Base-by-base conservation (phyloP, 2,329 filamentous ascomycete genomes). In the Penicillium thymicola region DNA sequence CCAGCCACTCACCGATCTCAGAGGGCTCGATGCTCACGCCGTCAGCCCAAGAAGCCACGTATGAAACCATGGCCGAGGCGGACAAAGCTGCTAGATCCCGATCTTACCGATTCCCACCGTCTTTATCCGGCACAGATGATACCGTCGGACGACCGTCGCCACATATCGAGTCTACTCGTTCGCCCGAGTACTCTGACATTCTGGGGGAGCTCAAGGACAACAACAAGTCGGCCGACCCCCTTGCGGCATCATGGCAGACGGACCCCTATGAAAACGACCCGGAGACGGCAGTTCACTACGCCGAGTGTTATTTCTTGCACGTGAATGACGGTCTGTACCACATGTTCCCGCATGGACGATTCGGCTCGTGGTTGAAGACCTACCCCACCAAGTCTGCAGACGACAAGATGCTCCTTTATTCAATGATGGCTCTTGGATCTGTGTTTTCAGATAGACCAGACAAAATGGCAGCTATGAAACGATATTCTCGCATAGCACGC, bases 341-440 rank as follows among this genome's bases (percentile, higher is more conserved):
- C 58, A 80, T 87, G 60, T 83, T 86, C 56, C 83, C 84, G 2
- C 75, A 77, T 36, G 69, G 74, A 38, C 74, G 78, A 10, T 86
- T 87, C 61, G 71, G 78, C 27, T 65, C 73, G 23, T 87, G 85
- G 85, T 71, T 83, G 34, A 75, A 76, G 48, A 76, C 74, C 14
- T 72, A 69, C 37, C 68, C 65, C n/a, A 71, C 76, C 11, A 85
- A 83, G 63, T 79, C 76, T 14, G 70, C 74, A 21, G 78, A 82
- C 40, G 84, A 87, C 64, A 75, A 81, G 40, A 84, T 86, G 80
- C 73, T 87, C 4, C 72, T 87, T 10, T 86, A 87, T 66, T 78
- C 81, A 1, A 78, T 86, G 63, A 76, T 88, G 58, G 80, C 83
- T 2, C 67, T 85, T 63, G 84, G 82, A 1, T 81, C 82, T 5